Base-by-base conservation (phyloP, 2,329 filamentous ascomycete species). In the Lojkania enalia region DNA sequence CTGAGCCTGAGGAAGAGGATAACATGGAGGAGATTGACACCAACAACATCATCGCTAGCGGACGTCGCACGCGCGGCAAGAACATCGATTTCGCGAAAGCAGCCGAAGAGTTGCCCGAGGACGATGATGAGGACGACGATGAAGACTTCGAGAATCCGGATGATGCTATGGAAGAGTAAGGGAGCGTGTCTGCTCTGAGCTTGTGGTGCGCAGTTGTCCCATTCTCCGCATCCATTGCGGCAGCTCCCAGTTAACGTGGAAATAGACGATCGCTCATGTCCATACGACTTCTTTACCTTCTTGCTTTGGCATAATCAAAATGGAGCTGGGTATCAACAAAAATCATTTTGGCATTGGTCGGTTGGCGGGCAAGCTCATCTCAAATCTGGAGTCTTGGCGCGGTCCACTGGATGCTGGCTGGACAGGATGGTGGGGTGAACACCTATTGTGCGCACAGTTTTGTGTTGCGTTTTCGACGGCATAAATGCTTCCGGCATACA, bases 1-100 rank as follows among this genome's bases (percentile, higher is more conserved):
- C 75, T 44, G 85, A 86, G 58, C 76, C 54, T 41, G 86, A 87
- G 33, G 89, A 90, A 43, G 86, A 88, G 48, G 76, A 89, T 64
- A 87, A 88, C 71, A 82, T 96, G 79, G 88, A 95, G 69, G 91
- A 92, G 74, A 96, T 99, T 70, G 89, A 95, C 68, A 77, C 82
- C 45, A 82, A 82, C 70, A 97, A 97, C 80, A 95, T 97, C 70
- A 84, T 97, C 66, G 70, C 75, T 47, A 81, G 79, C 54, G 33
- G 33, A 11, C 15, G 33, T 20, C 92, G 94, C 72, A 97, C 92
- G 53, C 92, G 92, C 65, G 91, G 91, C 67, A 88, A 89, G 72
- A 81, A 85, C 65, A 96, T 97, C 69, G 89, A 97, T 79, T 97
- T 89, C 74, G 87, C 87, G 63, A 90, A 95, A 77, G 91, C 91